Evolutionary conservation across 2,329 filamentous ascomycete genomes (phyloP), one percentile per base, ranked within the genome.

Genomic region (Dactylellina leptospora): DNA sequence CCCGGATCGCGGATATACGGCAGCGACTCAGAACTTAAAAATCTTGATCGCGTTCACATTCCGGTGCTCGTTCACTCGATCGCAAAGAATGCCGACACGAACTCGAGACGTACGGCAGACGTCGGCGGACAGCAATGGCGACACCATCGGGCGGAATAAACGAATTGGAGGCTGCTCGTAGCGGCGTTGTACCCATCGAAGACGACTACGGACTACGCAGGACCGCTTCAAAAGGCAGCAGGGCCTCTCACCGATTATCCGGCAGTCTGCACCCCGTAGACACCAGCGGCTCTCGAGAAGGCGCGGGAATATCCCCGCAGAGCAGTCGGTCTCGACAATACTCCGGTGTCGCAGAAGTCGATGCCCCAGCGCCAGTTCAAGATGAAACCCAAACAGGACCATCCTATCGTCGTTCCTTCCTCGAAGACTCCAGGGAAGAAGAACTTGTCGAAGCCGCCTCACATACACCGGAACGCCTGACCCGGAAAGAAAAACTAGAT

Each of bases 281-380:
- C 28, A 60, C 42, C 9, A 27, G 20, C 11, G 42, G 16, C 18
- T 60, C 56, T 27, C 56, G 18, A 33, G 47, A 45, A 45, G 13
- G n/a, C 40, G 11, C n/a, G 4, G 30, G 6, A 6, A 6, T 13
- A 6, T 53, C 28, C 10, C 28, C 36, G 10, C 28, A 3, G 20
- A 51, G 47, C 61, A 53, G 44, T 47, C 58, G 18, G 30, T 71
- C 66, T 3, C 42, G 28, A 3, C 50, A 30, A 11, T 71, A 71
- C 38, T 71, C 66, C 6, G 66, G 66, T n/a, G 11, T 71, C 36
- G 58, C 66, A 28, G 69, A 73, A 45, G 42, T 73, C 10, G 69
- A 73, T 23, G 60, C 60, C 4, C 69, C 69, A 11, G 53, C 60
- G 18, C 69, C 54, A 8, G 28, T 73, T 0, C 69, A 73, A 50